Base-by-base conservation (phyloP, 2,329 filamentous ascomycete species). In the Pseudogymnoascus sp. region DNA sequence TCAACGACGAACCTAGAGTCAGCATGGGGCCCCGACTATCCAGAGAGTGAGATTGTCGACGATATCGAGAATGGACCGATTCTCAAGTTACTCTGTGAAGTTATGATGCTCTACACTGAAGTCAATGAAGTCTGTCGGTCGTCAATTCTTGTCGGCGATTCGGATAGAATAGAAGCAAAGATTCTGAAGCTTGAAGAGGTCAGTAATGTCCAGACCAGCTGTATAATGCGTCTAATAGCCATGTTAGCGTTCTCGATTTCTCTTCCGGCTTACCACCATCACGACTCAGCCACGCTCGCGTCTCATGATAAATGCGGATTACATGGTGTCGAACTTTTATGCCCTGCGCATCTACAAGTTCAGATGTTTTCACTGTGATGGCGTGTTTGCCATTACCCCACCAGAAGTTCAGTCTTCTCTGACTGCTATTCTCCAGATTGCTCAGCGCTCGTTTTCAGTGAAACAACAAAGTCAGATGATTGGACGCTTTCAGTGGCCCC, bases 401-500 rank as follows among this genome's bases (percentile, higher is more conserved):
- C 36, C 36, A 12, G 36, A 37, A 37, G 10, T 37, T 37, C 36
- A 37, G 11, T 5, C 36, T 5, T 12, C 36, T 37, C 3, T 37
- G 4, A 14, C 4, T 5, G 12, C 36, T 4, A 14, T 37, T 37
- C 36, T 37, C 4, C 12, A 12, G 11, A 14, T 37, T 14, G 12
- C 36, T 10, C 36, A 37, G 36, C 11, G 12, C 11, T 14, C 11
- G 4, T 37, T 37, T 37, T 34, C 31, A 34, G 36, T 14, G 12
- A 14, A 12, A 5, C 36, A 14, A 37, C 36, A 14, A 5, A 10
- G 10, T 14, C 11, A 37, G 36, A 14, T 14, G 11, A 5, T 14
- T 37, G 36, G 4, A 14, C 36, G 36, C 10, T 66, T 66, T 31
- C 66, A 66, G 56, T 67, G 66, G 66, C 63, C 65, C 16, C 28